Percentiles rank a stretch among this genome's conserved stretches.
Conservation (phyloP, 148 eudicot genomes). For the Silene conica region DNA sequence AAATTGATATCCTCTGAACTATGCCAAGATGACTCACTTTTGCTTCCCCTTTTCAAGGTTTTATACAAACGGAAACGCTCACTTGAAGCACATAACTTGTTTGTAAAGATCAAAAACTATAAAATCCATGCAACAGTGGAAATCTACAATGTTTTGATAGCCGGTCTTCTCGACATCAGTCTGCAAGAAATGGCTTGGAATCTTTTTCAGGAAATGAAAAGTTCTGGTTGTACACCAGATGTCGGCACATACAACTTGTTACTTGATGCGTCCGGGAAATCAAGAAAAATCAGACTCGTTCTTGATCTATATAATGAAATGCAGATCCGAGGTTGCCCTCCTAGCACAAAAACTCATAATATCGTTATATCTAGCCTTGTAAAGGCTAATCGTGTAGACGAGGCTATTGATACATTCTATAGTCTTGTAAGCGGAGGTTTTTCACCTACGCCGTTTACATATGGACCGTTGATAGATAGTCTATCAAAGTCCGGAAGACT, state of each 20-base stretch:
- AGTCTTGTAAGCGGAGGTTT: conserved; percentile 76
- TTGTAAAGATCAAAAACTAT: conserved; percentile 36
- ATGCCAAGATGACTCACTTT: conserved; percentile 54
- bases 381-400: conserved; percentile 54
- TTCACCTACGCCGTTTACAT: conserved; percentile 83
- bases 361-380: conserved; percentile 81
- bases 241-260: conserved; percentile 71
- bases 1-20: conserved; percentile 43
- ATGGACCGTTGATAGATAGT: conserved; percentile 90
- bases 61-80: conserved; percentile 59
- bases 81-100: conserved; percentile 58
- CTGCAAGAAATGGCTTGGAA: conserved; percentile 56
- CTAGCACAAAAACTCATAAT: conserved; percentile 69
- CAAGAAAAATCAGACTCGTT: conserved; percentile 50
- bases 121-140: conserved; percentile 46
- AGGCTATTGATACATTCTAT: conserved; percentile 74
- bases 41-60: conserved; percentile 60
- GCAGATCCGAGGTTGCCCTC: conserved; percentile 60
- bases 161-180: conserved; percentile 61
- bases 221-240: conserved; percentile 63
- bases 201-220: conserved; percentile 71
- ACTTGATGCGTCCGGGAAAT: conserved; percentile 72
- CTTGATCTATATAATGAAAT: conserved; percentile 67
- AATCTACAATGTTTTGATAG: conserved; percentile 59
- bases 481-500: conserved; percentile 67